Base-by-base conservation (phyloP, 2,329 filamentous ascomycete species). In the Colletotrichum zoysiae region DNA sequence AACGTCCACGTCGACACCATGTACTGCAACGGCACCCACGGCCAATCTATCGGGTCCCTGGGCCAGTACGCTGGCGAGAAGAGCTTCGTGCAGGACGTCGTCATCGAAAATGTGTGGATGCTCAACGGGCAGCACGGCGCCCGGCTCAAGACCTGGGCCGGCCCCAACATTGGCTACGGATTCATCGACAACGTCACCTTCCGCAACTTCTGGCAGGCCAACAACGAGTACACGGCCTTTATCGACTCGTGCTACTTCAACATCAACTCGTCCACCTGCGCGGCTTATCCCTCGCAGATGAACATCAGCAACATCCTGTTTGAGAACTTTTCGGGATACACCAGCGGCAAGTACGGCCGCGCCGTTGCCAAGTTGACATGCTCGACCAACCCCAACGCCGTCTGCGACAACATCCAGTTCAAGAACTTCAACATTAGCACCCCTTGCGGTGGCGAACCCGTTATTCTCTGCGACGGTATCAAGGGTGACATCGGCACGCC, bases 61-160 rank as follows among this genome's bases (percentile, higher is more conserved):
- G 89, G 89, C 33, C 89, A 91, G 76, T 90, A 91, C 76, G 76
- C 80, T 5, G 85, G 84, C 60, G 84, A 88, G 73, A 83, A 74
- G 73, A 74, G 71, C 59, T 74, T 74, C 65, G 73, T 74, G 11
- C 66, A 70, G 65, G 73, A 85, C 33, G 89, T 91, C 76, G 87
- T 90, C 67, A 88, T 91, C 30, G 83, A 89, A 79, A 87, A 91
- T 75, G 78, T 91, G 44, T 82, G 81, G 48, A 83, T 86, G 81
- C 81, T 80, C 71, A 86, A 86, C 71, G 83, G 83, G n/a, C 23
- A 74, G 55, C 86, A 91, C 74, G 88, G 87, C 56, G 89, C 89
- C 0, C 87, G 89, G 67, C 91, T 91, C 81, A 91, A 91, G 80
- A 88, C 90, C 75, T 92, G 88, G 87, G 87, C 88, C 0, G 88